phyloP scores from a whole-genome alignment of 2,329 filamentous ascomycete species.

The Arthroderma sp. region DNA sequence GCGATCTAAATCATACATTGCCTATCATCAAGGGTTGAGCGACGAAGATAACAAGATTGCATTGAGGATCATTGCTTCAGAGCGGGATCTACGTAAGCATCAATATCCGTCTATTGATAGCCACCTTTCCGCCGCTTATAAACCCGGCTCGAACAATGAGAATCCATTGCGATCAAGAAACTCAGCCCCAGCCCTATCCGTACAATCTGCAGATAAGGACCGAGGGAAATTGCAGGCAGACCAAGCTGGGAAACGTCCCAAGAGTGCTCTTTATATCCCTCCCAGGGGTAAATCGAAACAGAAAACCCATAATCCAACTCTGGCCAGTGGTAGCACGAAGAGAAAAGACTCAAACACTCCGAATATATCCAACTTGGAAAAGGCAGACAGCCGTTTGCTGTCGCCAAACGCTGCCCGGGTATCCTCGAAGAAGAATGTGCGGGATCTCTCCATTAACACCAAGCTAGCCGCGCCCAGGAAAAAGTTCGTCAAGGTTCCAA shows the following conservation, averaged over 20 bases:
- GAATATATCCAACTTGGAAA: background rate
- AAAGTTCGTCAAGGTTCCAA: conserved; percentile 22
- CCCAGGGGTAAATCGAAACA: no score
- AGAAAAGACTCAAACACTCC: no score
- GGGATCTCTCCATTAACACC: conserved; percentile 29
- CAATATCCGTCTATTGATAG: background rate
- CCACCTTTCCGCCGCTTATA: background rate
- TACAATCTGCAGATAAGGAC: background rate
- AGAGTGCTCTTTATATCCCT: no score
- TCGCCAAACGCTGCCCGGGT: conserved; percentile 3
- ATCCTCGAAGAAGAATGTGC: conserved; percentile 23
- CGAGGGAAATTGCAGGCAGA: background rate
- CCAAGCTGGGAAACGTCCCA: background rate
- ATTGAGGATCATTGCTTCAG: conserved; percentile 11
- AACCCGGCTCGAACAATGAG: conserved; percentile 1
- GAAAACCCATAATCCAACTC: no score
- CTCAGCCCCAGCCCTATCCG: conserved; percentile 5
- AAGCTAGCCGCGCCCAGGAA: conserved; percentile 22
- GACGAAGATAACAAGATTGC: background rate
- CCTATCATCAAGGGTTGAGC: background rate
- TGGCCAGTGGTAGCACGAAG: no score
- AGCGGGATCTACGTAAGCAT: conserved; percentile 14
- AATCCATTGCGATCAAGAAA: conserved; percentile 3
- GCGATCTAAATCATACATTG: background rate
- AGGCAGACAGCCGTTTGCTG: background rate